Evolutionary conservation across 2,329 filamentous ascomycete genomes (phyloP).

Genomic region (Pseudocercospora vitis): DNA sequence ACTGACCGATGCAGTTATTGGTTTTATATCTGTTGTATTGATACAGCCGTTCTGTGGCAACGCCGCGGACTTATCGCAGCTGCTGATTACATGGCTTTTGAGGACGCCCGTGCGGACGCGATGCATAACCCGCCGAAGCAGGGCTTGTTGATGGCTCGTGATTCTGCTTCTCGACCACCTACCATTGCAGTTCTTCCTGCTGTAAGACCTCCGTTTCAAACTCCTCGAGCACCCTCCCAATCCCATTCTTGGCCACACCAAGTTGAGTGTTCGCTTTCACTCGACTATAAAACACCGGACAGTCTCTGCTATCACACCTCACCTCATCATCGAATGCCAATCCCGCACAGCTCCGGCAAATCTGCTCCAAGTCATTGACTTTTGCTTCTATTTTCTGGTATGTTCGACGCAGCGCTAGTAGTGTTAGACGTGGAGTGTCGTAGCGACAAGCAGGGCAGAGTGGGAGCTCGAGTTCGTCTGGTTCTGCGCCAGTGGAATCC

Average conservation of each 20-base stretch:
- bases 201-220: slow-evolving; percentile 38
- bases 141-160: no score
- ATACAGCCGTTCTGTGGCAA: no score
- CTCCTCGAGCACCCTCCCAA: slow-evolving; percentile 45
- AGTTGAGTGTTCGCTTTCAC: slow-evolving; percentile 59
- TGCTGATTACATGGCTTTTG: no score
- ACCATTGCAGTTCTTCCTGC: slow-evolving; percentile 13
- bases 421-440: slow-evolving; percentile 56
- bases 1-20: no score
- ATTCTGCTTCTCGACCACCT: neutral
- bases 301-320: slow-evolving; percentile 87
- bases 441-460: slow-evolving; percentile 61
- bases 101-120: no score
- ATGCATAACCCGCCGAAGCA: no score
- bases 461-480: slow-evolving; percentile 37
- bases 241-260: slow-evolving; percentile 40
- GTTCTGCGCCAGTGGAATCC: slow-evolving; percentile 37
- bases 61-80: no score
- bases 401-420: slow-evolving; percentile 63
- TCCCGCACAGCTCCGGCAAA: slow-evolving; percentile 80
- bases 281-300: slow-evolving; percentile 84
- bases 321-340: slow-evolving; percentile 73
- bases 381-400: slow-evolving; percentile 64
- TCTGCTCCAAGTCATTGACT: slow-evolving; percentile 61
- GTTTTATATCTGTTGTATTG: no score